Base-by-base conservation (phyloP, 2,329 filamentous ascomycete genomes). In the Fusarium begoniae region DNA sequence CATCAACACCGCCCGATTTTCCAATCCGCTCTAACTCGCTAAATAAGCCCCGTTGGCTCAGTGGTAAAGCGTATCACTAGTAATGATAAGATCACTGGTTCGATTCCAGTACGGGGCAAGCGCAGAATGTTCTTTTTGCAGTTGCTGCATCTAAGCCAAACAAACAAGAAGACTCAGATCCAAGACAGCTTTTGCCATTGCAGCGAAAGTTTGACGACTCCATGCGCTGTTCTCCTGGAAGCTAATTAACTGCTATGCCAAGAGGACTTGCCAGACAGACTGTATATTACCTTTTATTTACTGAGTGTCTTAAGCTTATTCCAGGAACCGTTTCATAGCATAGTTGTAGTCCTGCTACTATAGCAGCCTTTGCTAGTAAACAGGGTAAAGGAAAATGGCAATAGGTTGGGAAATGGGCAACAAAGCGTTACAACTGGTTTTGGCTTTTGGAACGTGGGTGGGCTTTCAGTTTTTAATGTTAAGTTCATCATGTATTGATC, bases 21-120 rank as follows among this genome's bases (percentile, higher is more conserved):
- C 0, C 14, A 30, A 50, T 20, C 26, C 3, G 22, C 6, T 22
- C 6, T 0, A 32, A n/a, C 5, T 32, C 22, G 30, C 48, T 51
- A 24, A 35, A 51, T 1, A 53, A 37, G 50, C 50, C 50, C 50
- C 50, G 50, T 53, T 53, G 50, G 50, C 50, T 53, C 50, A 53
- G 50, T 53, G 50, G 50, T 53, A 53, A 53, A 53, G 50, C 50
- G 50, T 53, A 53, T 53, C 50, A 53, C 50, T 53, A 53, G 50
- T 53, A 53, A 53, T 53, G 50, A 53, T 53, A 53, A 53, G 50
- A 53, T 53, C 50, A 53, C 48, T 53, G 50, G 50, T 53, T 53
- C 50, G 50, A 37, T 53, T 53, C 50, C 50, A 53, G 50, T 53
- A 53, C 50, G 50, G 50, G 50, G 50, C 50, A 53, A 35, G 47